Evolutionary conservation across 495 filamentous ascomycete genomes (phyloP).

Genomic region (Choiromyces venosus): DNA sequence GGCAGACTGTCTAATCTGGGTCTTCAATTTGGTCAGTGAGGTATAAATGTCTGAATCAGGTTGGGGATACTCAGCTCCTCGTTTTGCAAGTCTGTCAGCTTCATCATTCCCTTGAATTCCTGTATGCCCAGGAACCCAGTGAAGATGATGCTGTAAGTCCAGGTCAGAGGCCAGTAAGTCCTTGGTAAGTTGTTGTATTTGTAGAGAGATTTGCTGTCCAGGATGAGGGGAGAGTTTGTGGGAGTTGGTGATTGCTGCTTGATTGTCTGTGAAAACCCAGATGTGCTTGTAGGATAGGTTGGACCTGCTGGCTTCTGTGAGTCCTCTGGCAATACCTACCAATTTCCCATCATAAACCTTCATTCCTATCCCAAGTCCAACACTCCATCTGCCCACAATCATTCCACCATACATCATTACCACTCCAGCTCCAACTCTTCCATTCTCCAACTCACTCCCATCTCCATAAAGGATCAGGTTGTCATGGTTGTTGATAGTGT

Average conservation of each 20-base stretch:
- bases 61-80: neutral
- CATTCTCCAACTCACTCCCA: too few species aligned
- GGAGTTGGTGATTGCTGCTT: neutral
- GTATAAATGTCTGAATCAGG: neutral
- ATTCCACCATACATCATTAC: too few species aligned
- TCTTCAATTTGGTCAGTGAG: neutral
- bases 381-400: too few species aligned
- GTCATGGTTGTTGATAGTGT: too few species aligned
- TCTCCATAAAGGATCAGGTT: too few species aligned
- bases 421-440: too few species aligned
- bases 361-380: too few species aligned
- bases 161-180: neutral
- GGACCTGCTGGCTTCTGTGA: neutral
- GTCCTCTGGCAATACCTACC: too few species aligned
- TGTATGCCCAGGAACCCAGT: neutral
- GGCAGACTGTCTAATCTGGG: too few species aligned
- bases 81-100: neutral
- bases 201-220: neutral
- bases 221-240: neutral
- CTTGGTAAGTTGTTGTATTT: neutral
- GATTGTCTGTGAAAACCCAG: neutral
- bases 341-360: too few species aligned
- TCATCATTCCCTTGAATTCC: neutral
- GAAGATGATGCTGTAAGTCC: neutral
- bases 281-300: neutral